Percentiles rank a stretch among this genome's conserved stretches.
These are phyloP conservation scores for Podaxis sp. DNA, from an alignment of 768 basidiomycete species.

Conservation along the genomic window DNA sequence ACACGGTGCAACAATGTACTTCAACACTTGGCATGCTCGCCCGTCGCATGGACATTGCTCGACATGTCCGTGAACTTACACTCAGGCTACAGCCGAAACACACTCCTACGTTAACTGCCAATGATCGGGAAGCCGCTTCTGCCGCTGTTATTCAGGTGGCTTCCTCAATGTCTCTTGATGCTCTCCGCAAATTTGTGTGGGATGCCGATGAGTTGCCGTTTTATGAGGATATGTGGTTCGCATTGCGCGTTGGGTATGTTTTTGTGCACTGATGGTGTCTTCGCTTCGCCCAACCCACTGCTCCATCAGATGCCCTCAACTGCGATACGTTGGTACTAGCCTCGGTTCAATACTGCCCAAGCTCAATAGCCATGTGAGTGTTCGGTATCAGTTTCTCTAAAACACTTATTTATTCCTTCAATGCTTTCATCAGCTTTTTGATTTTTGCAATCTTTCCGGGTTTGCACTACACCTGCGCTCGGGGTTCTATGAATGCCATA, in stretches of 20 bases:
- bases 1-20: conserved; percentile 56
- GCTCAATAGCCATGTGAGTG: conserved; percentile 59
- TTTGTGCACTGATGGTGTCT: conserved; percentile 3
- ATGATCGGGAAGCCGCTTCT: conserved; percentile 43
- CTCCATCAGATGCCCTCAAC: conserved; percentile 57
- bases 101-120: conserved; percentile 21
- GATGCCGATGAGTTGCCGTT: conserved; percentile 66
- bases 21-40: conserved; percentile 65
- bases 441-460: conserved; percentile 59
- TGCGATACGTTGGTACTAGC: conserved; percentile 60
- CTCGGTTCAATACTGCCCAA: conserved; percentile 60
- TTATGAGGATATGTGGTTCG: conserved; percentile 78
- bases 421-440: conserved; percentile 50
- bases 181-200: conserved; percentile 67
- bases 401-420: neutral
- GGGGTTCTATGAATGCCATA: conserved; percentile 62
- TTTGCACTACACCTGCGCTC: conserved; percentile 61
- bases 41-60: conserved; percentile 51
- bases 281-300: conserved; percentile 7
- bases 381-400: conserved; percentile 1
- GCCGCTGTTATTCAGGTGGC: conserved; percentile 50
- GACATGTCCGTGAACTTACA: conserved; percentile 62
- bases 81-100: conserved; percentile 39
- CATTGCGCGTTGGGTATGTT: conserved; percentile 61
- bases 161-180: conserved; percentile 50